A percentile compares a stretch with the other conserved stretches of the same genome.
These are phyloP conservation scores for Paramecium caudatum DNA, from an alignment of 73 alveolate genomes.

Conservation along the genomic window DNA sequence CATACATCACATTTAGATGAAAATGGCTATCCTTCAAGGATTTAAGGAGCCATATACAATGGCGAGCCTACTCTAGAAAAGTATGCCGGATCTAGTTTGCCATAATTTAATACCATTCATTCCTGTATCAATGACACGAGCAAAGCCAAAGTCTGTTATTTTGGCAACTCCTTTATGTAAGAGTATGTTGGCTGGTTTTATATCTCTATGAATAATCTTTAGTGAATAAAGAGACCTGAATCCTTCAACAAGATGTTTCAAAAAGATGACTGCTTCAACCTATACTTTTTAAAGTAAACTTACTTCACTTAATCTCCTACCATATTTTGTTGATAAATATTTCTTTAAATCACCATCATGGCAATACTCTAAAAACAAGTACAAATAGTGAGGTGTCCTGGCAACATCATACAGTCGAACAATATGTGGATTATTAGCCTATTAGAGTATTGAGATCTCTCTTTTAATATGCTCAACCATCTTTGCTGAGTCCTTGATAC, in stretches of 20 bases:
- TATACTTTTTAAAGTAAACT: not conserved
- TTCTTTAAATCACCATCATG: constrained; percentile 76
- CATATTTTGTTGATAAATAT: constrained; percentile 68
- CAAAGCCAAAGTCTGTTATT: constrained; percentile 29
- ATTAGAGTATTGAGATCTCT: constrained; percentile 73
- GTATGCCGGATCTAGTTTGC: constrained; percentile 69
- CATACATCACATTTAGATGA: constrained; percentile 77
- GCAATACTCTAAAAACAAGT: constrained; percentile 74
- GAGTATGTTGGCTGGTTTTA: constrained; percentile 75
- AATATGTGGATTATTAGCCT: constrained; percentile 71
- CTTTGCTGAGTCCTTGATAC: constrained; percentile 72
- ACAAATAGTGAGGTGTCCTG: constrained; percentile 73
- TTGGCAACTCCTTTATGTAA: constrained; percentile 74
- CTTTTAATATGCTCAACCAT: constrained; percentile 76
- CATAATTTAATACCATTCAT: constrained; percentile 41
- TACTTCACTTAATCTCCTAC: constrained; percentile 77
- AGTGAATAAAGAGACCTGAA: constrained; percentile 63
- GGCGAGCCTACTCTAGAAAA: constrained; percentile 80
- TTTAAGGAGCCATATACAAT: constrained; percentile 77
- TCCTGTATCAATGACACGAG: constrained; percentile 35
- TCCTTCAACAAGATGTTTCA: constrained; percentile 76
- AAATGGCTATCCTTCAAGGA: constrained; percentile 77
- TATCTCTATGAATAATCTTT: constrained; percentile 77
- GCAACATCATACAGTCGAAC: constrained; percentile 75
- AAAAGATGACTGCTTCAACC: constrained; percentile 75